Base-by-base conservation (phyloP, 768 basidiomycete genomes). In the Gelatoporia subvermispora region DNA sequence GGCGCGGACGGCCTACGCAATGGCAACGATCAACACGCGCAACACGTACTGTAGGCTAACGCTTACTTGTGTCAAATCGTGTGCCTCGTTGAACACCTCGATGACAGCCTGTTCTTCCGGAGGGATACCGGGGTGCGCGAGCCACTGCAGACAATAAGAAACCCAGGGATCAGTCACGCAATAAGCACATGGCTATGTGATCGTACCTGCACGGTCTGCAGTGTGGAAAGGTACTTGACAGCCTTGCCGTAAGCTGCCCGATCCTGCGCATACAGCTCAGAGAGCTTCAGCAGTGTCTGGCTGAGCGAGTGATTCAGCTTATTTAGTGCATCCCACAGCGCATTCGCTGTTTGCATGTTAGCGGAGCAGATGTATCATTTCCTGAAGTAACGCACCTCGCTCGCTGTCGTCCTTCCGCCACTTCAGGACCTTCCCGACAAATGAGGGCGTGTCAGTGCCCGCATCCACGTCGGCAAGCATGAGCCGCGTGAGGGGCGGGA, bases 381-480 rank as follows among this genome's bases (percentile, higher is more conserved):
- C 47, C 54, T 13, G 34, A 25, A 17, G 35, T 22, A 17, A 52
- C 43, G 31, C 53, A 81, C 89, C 84, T 64, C 79, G 70, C 25
- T 67, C 70, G 13, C 71, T 65, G 39, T 85, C 74, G 37, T 82
- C 78, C 58, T 81, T 78, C 37, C 89, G 79, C 95, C 95, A 98
- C 58, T 82, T 83, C 54, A 96, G 69, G 3, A 99, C 96, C 65
- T 90, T 85, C 24, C 90, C 82, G 10, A 94, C 93, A 36, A 98
- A 80, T 36, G 90, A 90, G 2, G 96, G 96, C 2, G 96, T 97
- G 60, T 97, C 90, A 56, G 89, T 94, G 9, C 96, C 96, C 8
- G 89, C 92, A 59, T 96, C 90, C 15, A 98, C 93, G 62, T 99
- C 96, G 21, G 94, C 96, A 18, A 99, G 76, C 68, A 98, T 77